These are phyloP conservation scores for Zymoseptoria passerinii DNA, from an alignment of 2,329 filamentous ascomycete species.

Conservation along the genomic window DNA sequence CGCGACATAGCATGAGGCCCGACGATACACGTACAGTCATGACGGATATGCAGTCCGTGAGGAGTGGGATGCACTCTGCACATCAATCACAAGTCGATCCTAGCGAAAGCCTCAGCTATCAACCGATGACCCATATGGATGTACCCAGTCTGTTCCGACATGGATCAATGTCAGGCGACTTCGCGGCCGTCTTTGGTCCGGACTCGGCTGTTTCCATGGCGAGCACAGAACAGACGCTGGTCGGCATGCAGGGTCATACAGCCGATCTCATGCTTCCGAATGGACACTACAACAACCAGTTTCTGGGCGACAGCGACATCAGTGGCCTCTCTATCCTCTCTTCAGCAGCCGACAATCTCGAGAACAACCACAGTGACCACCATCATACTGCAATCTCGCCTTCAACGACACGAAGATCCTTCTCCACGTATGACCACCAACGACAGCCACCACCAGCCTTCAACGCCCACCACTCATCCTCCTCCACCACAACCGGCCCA, in stretches of 20 bases:
- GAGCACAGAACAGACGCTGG: slow-evolving; percentile 3
- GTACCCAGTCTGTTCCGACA: background rate
- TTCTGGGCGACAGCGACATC: background rate
- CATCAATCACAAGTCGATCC: slow-evolving; percentile 5
- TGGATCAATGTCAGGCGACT: background rate
- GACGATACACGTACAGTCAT: slow-evolving; percentile 8
- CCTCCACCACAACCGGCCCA: background rate
- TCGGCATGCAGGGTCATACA: slow-evolving; percentile 11
- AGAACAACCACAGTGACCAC: background rate
- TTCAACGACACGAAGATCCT: background rate
- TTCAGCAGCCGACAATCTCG: background rate
- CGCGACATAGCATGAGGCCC: slow-evolving; percentile 11
- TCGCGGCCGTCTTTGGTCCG: background rate
- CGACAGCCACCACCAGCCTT: background rate
- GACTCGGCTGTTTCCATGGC: slow-evolving; percentile 7
- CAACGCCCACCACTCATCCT: background rate
- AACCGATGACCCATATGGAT: background rate
- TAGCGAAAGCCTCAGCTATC: slow-evolving; percentile 1
- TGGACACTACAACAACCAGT: background rate
- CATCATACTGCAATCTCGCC: background rate
- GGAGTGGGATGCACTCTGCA: slow-evolving; percentile 4
- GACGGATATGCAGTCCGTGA: slow-evolving; percentile 1
- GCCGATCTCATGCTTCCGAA: background rate
- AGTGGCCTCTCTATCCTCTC: background rate
- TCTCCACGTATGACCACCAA: background rate